Evolutionary conservation across 768 basidiomycete genomes (phyloP).

Genomic region (Mycena galopus): DNA sequence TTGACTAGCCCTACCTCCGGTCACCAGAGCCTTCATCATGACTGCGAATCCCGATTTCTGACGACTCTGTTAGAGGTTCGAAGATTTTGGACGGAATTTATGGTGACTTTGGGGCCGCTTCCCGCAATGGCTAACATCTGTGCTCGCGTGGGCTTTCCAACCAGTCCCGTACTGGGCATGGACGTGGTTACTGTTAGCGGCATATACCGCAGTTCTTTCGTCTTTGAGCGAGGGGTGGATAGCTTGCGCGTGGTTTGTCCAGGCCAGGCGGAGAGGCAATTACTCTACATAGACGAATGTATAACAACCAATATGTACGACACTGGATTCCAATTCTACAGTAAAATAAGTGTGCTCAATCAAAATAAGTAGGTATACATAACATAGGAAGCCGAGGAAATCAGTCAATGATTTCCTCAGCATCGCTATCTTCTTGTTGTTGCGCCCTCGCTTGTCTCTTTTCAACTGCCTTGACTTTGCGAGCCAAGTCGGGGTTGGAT

Average conservation of each 20-base stretch:
- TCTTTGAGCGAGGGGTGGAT: too few species aligned
- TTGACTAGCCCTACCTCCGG: background rate
- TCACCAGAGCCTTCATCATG: background rate
- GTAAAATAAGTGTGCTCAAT: background rate
- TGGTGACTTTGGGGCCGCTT: too few species aligned
- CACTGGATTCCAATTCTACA: conserved; percentile 6
- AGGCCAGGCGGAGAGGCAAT: too few species aligned
- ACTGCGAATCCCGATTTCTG: background rate
- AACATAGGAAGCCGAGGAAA: background rate
- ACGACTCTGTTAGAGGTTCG: too few species aligned
- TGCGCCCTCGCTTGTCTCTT: conserved; percentile 61
- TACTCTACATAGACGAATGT: too few species aligned
- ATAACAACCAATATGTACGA: conserved; percentile 36
- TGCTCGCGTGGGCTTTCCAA: too few species aligned
- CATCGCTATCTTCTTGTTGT: conserved; percentile 68
- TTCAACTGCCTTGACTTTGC: conserved; percentile 70
- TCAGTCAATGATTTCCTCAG: conserved; percentile 69
- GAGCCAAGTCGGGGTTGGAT: conserved; percentile 69
- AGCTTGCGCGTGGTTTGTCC: too few species aligned
- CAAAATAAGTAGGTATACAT: conserved; percentile 12
- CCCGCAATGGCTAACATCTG: too few species aligned
- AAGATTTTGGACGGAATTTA: too few species aligned
- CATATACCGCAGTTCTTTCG: too few species aligned
- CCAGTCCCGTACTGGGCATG: too few species aligned
- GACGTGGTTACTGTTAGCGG: too few species aligned